These are phyloP conservation scores for Ulvella scutata DNA, from an alignment of 139 green algal genomes.

Conservation along the genomic window DNA sequence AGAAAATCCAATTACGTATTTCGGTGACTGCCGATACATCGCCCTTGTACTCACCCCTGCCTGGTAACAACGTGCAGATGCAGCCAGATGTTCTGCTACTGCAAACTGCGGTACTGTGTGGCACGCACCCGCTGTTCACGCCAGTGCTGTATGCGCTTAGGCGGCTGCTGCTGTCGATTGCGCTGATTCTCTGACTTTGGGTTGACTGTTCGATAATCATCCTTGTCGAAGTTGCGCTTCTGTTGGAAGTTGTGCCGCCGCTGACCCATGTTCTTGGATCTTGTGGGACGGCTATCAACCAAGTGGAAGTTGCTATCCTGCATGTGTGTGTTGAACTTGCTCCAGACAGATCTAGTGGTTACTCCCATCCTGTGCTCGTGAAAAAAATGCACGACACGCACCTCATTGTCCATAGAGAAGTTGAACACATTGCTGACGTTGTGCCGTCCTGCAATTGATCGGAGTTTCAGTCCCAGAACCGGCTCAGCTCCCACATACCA, in stretches of 20 bases:
- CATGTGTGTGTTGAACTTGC: background rate
- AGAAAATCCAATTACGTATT: no score
- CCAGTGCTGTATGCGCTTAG: conserved; percentile 24
- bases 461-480: background rate
- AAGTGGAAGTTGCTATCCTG: conserved; percentile 92
- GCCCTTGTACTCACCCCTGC: no score
- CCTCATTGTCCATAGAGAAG: conserved; percentile 88
- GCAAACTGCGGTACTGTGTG: conserved; percentile 15
- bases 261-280: conserved; percentile 42
- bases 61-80: no score
- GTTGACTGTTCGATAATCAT: background rate
- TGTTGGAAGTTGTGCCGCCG: conserved; percentile 30
- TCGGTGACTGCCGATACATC: no score
- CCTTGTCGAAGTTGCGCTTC: conserved; percentile 17
- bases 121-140: conserved; percentile 31
- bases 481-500: no score
- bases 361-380: no score
- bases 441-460: conserved; percentile 13
- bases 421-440: conserved; percentile 65
- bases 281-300: conserved; percentile 77
- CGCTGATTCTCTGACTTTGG: background rate
- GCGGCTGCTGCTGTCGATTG: conserved; percentile 18
- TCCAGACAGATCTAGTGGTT: background rate
- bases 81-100: background rate
- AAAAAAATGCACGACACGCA: no score